These are phyloP conservation scores for Trypanosoma rangeli DNA, from an alignment of 208 protist species.

Conservation along the genomic window DNA sequence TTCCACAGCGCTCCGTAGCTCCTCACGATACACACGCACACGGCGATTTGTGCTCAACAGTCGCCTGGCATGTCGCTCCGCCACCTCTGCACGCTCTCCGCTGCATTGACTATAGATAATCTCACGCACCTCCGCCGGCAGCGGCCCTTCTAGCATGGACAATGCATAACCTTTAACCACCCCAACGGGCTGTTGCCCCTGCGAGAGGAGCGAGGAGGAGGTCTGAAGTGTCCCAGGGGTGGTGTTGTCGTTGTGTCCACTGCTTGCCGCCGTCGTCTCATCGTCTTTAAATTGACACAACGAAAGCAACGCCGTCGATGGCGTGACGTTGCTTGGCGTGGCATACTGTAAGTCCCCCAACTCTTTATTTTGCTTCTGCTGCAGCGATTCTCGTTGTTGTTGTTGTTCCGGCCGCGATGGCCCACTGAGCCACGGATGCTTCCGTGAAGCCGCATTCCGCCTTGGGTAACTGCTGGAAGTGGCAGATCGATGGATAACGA, in stretches of 20 bases:
- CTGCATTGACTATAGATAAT: slow-evolving; percentile 57
- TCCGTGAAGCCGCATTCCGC: neutral
- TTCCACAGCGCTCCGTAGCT: slow-evolving; percentile 68
- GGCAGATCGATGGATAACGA: neutral
- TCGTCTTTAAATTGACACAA: neutral
- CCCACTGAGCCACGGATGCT: neutral
- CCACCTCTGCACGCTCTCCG: slow-evolving; percentile 37
- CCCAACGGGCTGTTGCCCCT: neutral
- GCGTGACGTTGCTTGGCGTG: neutral
- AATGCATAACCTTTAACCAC: neutral
- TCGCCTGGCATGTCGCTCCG: slow-evolving; percentile 73
- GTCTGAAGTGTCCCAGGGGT: neutral
- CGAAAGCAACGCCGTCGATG: neutral
- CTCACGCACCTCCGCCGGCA: slow-evolving; percentile 70
- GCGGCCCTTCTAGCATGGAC: slow-evolving; percentile 51
- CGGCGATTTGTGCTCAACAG: slow-evolving; percentile 78
- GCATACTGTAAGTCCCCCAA: neutral
- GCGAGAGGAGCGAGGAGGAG: neutral
- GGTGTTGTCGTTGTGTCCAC: neutral
- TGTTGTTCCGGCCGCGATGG: neutral
- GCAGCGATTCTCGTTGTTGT: neutral
- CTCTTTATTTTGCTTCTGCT: slow-evolving; percentile 1
- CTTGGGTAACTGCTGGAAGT: neutral
- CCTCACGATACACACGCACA: slow-evolving; percentile 76
- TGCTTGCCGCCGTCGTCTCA: neutral